Evolutionary conservation across 2,329 filamentous ascomycete species (phyloP).

Genomic region (Exophiala oligosperma): DNA sequence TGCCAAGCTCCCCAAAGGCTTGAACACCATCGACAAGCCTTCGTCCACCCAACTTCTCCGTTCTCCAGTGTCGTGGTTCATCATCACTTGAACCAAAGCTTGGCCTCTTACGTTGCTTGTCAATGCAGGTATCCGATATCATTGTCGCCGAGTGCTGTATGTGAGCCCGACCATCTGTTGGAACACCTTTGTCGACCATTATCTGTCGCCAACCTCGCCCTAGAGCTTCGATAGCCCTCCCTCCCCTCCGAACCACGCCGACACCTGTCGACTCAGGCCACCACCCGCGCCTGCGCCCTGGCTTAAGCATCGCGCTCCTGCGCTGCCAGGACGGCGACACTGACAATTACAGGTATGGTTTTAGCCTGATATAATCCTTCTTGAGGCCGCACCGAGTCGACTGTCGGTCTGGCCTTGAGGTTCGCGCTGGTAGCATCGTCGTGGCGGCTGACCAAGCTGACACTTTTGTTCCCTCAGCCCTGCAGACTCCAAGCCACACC

Average conservation of each 20-base stretch:
- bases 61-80: constrained; percentile 19
- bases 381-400: not conserved
- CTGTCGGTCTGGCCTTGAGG: not conserved
- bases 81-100: constrained; percentile 20
- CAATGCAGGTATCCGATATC: not conserved
- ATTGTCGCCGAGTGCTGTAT: not conserved
- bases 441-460: not conserved
- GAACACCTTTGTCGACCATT: no score
- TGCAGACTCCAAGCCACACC: not conserved
- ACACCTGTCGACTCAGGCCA: no score
- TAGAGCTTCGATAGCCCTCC: no score
- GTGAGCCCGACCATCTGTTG: not conserved
- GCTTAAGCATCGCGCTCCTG: not conserved
- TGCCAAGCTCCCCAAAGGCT: constrained; percentile 26
- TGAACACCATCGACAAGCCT: constrained; percentile 21
- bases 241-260: no score
- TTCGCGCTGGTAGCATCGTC: not conserved
- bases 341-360: not conserved
- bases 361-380: not conserved
- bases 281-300: not conserved
- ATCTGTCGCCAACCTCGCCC: no score
- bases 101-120: constrained; percentile 13
- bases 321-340: not conserved
- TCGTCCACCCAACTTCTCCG: constrained; percentile 9
- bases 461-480: not conserved